Base-by-base conservation (phyloP, 768 basidiomycete genomes). In the Galerina sulciceps region DNA sequence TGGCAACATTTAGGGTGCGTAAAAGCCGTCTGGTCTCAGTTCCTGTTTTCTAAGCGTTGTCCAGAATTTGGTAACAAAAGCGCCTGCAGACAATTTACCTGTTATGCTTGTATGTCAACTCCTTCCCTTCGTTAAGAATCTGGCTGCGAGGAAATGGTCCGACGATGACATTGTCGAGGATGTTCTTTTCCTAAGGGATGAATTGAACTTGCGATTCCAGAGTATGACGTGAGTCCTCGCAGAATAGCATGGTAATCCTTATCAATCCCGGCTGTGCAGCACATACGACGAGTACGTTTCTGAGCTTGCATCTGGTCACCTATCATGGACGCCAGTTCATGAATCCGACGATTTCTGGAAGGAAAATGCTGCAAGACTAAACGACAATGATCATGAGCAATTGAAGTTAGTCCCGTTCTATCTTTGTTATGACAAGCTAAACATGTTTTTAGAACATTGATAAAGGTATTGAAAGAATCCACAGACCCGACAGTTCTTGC, bases 271-370 rank as follows among this genome's bases (percentile, higher is more conserved):
- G 34, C n/a, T 38, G 1, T 14, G 35, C 31, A 98, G 95, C 58
- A 99, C 94, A 0, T 99, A 92, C 71, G 97, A 99, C 70, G 96
- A 98, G 73, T 99, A 98, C 69, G 85, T 84, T 10, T 95, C 94
- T 0, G 96, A 99, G 71, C 77, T 99, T 31, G 79, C 86, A 15
- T 93, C 91, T 4, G 95, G 96, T 1, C 94, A 94, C 71, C 76
- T 99, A 22, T 91, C 93, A 6, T 99, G 97, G 97, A 88, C 93
- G 4, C 96, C 96, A 11, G 91, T 94, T 10, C 97, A 99, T 68
- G 93, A 95, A 69, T 96, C 93, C 1, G 96, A 98, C 59, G 87
- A 94, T 36, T 99, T 99, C 77, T 99, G 97, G 97, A 93, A 91
- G 69, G 94, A 96, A 77, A 98, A 99, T 69, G 95, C 91, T 4